Base-by-base conservation (phyloP, 1,284 basidiomycete species). In the Meira miltonrushii region DNA sequence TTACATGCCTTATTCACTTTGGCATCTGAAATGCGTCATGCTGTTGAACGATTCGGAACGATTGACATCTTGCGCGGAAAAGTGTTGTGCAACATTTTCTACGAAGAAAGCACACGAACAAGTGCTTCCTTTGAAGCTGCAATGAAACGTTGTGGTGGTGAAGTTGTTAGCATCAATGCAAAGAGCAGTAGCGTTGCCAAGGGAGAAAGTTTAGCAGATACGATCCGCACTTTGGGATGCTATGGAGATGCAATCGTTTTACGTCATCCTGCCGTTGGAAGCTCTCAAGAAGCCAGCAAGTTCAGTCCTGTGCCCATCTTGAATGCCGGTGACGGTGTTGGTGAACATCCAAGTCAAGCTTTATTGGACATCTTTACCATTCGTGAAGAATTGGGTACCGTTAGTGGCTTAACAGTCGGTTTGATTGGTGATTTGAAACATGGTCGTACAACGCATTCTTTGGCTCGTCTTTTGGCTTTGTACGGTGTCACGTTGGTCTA, bases 61-160 rank as follows among this genome's bases (percentile, higher is more conserved):
- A 83, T 97, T 59, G 92, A 98, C 74, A 85, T 97, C 55, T 83
- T 98, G 43, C 88, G 87, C 65, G 94, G 94, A 50, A 89, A 88
- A 64, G 88, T 99, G 0, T 84, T 99, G 4, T 92, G 89, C 76
- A 94, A 88, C n/a, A 79, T 96, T 41, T 99, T 99, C 83, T 99
- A 94, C 80, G 95, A 99, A 79, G 91, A 95, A 1, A 96, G 92
- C 9, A 99, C 95, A 1, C 85, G 95, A 55, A 99, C 95, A 1
- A 74, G 71, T 40, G 67, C 66, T 13, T 97, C 94, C n/a, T 99
- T 99, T 76, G 94, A 99, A 79, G 89, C 94, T 8, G 95, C 95
- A 12, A 98, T 98, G 95, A 92, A 94, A 79, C 86, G 95, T 55
- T 91, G 92, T 70, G 95, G 95, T 53, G 95, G 95, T 41, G 87